phyloP scores from a whole-genome alignment of 2,329 filamentous ascomycete species.

The Cryphonectria carpinicola region DNA sequence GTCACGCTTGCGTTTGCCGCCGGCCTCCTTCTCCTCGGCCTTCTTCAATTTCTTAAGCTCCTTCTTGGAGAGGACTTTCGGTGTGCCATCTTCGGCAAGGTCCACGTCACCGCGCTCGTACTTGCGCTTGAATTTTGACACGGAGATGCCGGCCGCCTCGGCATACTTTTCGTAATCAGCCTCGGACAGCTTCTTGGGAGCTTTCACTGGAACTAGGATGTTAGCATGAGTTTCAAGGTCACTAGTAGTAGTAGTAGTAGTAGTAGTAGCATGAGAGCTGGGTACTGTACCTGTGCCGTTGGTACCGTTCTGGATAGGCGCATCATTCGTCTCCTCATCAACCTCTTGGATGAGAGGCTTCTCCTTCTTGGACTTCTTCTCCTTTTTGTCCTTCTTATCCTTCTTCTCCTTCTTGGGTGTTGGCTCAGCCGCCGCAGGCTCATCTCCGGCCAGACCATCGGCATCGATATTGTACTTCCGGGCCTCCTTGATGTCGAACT shows the following conservation, averaged over 20 bases:
- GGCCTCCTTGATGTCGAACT: slow-evolving; percentile 91
- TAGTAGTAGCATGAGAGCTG: slow-evolving; percentile 35
- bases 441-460: slow-evolving; percentile 77
- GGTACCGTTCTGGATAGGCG: slow-evolving; percentile 28
- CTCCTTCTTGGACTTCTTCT: slow-evolving; percentile 52
- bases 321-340: slow-evolving; percentile 33
- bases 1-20: slow-evolving; percentile 75
- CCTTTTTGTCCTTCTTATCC: slow-evolving; percentile 40
- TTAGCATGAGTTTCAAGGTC: slow-evolving; percentile 28
- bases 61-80: slow-evolving; percentile 74
- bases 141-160: slow-evolving; percentile 68
- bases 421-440: slow-evolving; percentile 55
- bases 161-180: slow-evolving; percentile 64
- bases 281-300: slow-evolving; percentile 21
- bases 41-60: slow-evolving; percentile 75
- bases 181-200: slow-evolving; percentile 52
- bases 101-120: slow-evolving; percentile 75
- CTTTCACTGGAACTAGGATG: slow-evolving; percentile 37
- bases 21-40: slow-evolving; percentile 58
- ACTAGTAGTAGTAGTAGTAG: slow-evolving; percentile 31
- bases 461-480: slow-evolving; percentile 94
- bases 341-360: slow-evolving; percentile 47
- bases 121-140: slow-evolving; percentile 79
- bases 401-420: slow-evolving; percentile 35
- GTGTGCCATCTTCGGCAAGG: slow-evolving; percentile 66